Evolutionary conservation across 495 filamentous ascomycete species (phyloP).

Genomic region (Hypoxylon trugodes): DNA sequence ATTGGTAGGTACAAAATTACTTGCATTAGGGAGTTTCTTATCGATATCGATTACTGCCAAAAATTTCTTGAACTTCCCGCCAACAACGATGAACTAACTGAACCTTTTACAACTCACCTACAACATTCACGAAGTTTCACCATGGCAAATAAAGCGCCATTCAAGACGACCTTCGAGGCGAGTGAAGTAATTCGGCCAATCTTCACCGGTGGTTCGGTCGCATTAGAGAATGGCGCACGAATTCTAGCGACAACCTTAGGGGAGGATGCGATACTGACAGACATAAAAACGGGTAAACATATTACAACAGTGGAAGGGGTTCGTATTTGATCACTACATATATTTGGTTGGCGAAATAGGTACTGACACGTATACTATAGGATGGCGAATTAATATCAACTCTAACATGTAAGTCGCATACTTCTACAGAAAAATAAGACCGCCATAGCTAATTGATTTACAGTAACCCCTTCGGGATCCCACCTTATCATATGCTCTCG

Average conservation of each 20-base stretch:
- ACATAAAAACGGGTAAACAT: slow-evolving; percentile 82
- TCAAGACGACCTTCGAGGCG: slow-evolving; percentile 87
- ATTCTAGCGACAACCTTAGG: slow-evolving; percentile 86
- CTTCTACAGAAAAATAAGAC: neutral
- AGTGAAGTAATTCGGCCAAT: slow-evolving; percentile 85
- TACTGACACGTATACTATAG: slow-evolving; percentile 52
- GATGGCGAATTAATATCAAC: slow-evolving; percentile 94
- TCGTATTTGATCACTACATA: slow-evolving; percentile 43
- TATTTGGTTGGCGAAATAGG: neutral
- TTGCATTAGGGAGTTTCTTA: slow-evolving; percentile 27
- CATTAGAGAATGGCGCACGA: slow-evolving; percentile 80
- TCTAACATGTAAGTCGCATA: slow-evolving; percentile 68
- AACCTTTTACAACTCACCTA: slow-evolving; percentile 11
- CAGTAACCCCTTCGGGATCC: slow-evolving; percentile 86
- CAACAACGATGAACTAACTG: neutral
- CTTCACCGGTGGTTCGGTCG: slow-evolving; percentile 88
- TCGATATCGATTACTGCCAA: slow-evolving; percentile 37
- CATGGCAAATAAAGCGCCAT: slow-evolving; percentile 61
- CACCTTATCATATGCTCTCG: slow-evolving; percentile 91
- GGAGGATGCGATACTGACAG: slow-evolving; percentile 88
- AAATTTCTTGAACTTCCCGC: slow-evolving; percentile 40
- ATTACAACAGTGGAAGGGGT: slow-evolving; percentile 91
- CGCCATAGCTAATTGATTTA: slow-evolving; percentile 18
- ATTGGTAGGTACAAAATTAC: too few species aligned
- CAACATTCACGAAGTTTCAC: neutral